Percentiles rank a stretch among this genome's conserved stretches.
Evolutionary conservation across 352 stramenopile genomes (phyloP).

Genomic region (Globisporangium canariense): DNA sequence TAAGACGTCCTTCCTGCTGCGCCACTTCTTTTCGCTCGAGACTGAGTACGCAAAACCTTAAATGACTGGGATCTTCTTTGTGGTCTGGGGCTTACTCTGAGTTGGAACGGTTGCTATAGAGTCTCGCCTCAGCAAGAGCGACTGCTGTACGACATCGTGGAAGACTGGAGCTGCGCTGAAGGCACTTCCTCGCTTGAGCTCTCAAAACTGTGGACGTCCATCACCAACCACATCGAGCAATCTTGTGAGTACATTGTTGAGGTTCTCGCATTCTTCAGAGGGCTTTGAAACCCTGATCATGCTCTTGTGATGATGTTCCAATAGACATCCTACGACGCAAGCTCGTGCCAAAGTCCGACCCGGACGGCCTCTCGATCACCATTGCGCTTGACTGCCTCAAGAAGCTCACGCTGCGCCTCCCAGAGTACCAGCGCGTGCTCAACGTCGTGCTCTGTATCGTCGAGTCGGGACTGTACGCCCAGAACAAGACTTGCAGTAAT

Average conservation of each 20-base stretch:
- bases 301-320: background rate
- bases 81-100: background rate
- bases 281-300: background rate
- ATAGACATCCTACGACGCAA: constrained; percentile 61
- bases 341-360: constrained; percentile 37
- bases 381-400: constrained; percentile 75
- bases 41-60: constrained; percentile 14
- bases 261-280: too few relatives aligned
- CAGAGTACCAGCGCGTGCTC: constrained; percentile 59
- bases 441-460: constrained; percentile 49
- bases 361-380: constrained; percentile 45
- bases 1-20: constrained; percentile 69
- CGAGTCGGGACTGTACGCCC: constrained; percentile 43
- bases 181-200: constrained; percentile 39
- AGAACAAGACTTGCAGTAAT: background rate
- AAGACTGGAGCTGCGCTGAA: constrained; percentile 57
- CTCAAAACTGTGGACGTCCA: constrained; percentile 53
- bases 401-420: constrained; percentile 47
- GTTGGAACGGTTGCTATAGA: constrained; percentile 4
- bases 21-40: constrained; percentile 64
- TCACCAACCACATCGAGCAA: constrained; percentile 59
- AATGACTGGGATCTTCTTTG: constrained; percentile 4
- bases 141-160: constrained; percentile 57
- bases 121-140: constrained; percentile 28
- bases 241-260: constrained; percentile 42